Evolutionary conservation across 2,329 filamentous ascomycete genomes (phyloP).

Genomic region (Parastagonospora avenae): DNA sequence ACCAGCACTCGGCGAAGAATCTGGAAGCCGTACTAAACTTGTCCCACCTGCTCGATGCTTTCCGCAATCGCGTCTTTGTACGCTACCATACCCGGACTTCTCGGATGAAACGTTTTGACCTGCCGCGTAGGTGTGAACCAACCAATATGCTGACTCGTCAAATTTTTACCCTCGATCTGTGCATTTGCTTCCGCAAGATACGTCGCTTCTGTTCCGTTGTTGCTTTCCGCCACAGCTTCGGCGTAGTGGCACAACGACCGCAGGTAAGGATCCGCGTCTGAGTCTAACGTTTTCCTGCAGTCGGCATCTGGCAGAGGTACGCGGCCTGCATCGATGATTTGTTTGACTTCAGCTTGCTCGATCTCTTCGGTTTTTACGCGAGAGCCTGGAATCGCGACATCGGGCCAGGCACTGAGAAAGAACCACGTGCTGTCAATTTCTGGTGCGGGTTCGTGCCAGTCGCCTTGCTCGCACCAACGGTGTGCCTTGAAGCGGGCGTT

Average conservation of each 20-base stretch:
- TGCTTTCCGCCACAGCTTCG: constrained; percentile 2
- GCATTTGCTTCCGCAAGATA: constrained; percentile 6
- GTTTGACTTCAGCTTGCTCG: not conserved
- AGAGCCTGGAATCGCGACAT: not conserved
- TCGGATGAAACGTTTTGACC: constrained; percentile 8
- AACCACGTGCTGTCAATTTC: constrained; percentile 2
- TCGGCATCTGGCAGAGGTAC: constrained; percentile 2
- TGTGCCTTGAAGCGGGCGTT: constrained; percentile 1
- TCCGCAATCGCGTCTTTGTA: constrained; percentile 2
- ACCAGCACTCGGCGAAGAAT: too few relatives aligned
- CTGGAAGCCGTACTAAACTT: not conserved
- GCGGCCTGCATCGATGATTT: not conserved
- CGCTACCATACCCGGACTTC: constrained; percentile 2
- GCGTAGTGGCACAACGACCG: not conserved
- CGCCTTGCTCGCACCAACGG: constrained; percentile 5
- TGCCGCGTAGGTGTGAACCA: constrained; percentile 5
- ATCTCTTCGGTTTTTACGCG: not conserved
- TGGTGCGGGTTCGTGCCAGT: constrained; percentile 4
- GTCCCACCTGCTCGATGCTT: not conserved
- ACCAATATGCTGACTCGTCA: constrained; percentile 1
- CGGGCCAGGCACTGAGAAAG: constrained; percentile 8
- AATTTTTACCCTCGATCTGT: constrained; percentile 2
- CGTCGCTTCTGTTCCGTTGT: not conserved
- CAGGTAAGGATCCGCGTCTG: constrained; percentile 2
- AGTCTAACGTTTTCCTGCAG: not conserved